Percentiles rank a stretch among this genome's conserved stretches.
phyloP scores from a whole-genome alignment of 192 early-diverging fungal genomes.

The Chytriomyces sp. region DNA sequence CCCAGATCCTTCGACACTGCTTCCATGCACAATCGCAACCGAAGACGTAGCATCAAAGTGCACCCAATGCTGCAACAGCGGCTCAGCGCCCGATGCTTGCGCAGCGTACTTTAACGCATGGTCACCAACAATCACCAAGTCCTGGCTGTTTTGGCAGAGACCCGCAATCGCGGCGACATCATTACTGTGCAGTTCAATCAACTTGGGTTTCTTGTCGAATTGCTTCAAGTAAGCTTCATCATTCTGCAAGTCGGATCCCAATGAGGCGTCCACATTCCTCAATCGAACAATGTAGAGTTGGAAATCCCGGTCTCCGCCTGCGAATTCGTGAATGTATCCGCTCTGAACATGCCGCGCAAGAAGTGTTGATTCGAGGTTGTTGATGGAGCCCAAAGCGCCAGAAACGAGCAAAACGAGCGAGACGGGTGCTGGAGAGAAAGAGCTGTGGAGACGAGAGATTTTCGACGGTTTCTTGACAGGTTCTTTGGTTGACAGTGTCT shows the following conservation, averaged over 20 bases:
- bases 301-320: background rate
- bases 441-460: background rate
- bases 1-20: background rate
- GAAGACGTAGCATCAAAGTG: background rate
- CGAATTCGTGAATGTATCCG: background rate
- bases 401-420: background rate
- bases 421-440: background rate
- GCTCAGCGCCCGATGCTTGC: background rate
- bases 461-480: background rate
- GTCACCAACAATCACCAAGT: constrained; percentile 9
- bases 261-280: background rate
- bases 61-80: constrained; percentile 21
- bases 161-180: background rate
- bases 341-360: background rate
- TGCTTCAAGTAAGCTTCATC: too few species aligned
- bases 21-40: constrained; percentile 16
- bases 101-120: background rate
- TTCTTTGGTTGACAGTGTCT: background rate
- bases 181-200: background rate
- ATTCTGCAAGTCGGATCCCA: background rate
- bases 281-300: background rate
- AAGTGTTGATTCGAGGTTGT: background rate
- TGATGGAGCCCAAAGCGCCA: background rate
- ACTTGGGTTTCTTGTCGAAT: background rate
- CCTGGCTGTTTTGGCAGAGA: background rate